These are phyloP conservation scores for Wickerhamomyces pijperi DNA, from an alignment of 805 yeast species.

Conservation along the genomic window DNA sequence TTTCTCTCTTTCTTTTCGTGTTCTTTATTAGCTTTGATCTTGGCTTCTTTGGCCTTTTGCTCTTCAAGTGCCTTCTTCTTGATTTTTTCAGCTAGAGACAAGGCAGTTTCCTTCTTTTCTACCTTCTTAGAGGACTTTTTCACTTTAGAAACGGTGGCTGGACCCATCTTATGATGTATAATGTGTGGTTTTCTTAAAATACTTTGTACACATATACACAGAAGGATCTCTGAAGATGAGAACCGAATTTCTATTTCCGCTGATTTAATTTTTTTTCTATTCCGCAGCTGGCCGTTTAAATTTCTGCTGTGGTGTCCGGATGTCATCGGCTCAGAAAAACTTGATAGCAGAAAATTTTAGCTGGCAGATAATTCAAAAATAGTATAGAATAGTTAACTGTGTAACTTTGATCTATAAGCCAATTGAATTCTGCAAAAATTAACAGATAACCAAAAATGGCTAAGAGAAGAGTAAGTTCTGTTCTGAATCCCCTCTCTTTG, in stretches of 20 bases:
- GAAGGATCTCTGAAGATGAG: neutral
- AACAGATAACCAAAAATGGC: conserved; percentile 27
- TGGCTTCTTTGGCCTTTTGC: conserved; percentile 1
- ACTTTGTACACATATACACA: too few species aligned
- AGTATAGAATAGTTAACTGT: too few species aligned
- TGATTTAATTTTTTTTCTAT: neutral
- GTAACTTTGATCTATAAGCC: too few species aligned
- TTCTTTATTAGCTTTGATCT: conserved; percentile 6
- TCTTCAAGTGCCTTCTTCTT: conserved; percentile 27
- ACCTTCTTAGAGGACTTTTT: conserved; percentile 17
- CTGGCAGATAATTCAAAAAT: neutral
- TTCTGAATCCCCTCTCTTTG: neutral
- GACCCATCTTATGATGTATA: neutral
- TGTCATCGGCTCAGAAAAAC: conserved; percentile 16
- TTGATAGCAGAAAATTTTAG: conserved; percentile 3
- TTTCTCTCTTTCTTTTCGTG: conserved; percentile 15
- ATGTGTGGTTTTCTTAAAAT: neutral
- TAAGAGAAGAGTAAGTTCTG: conserved; percentile 34
- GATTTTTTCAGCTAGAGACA: conserved; percentile 48
- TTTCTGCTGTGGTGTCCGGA: conserved; percentile 13
- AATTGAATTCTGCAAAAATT: too few species aligned
- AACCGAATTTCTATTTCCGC: neutral
- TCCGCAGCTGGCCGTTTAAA: neutral
- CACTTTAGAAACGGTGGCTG: conserved; percentile 5
- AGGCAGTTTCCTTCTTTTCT: conserved; percentile 24